Evolutionary conservation across 371 early-diverging fungal species (phyloP), one percentile per base, ranked within the genome.

Genomic region (Syncephalastrum contaminatum): DNA sequence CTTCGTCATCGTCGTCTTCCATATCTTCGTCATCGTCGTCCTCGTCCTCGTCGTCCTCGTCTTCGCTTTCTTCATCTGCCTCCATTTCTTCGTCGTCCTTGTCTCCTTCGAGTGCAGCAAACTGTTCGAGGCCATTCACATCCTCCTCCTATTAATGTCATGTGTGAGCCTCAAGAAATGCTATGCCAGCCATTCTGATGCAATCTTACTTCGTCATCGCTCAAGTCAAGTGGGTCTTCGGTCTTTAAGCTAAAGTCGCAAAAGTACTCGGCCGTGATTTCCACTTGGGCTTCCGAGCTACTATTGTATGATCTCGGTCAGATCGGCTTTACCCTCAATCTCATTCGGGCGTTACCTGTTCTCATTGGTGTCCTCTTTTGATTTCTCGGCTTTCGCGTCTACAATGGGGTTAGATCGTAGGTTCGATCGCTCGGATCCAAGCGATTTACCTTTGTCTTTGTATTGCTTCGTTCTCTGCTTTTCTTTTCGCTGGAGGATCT

Each of bases 401-500:
- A 8, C 10, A 30, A 30, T 2, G 10, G 36, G 36, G 36, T 30
- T 12, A 30, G 36, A 30, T 30, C 36, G 36, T 30, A 30, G 18
- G 43, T 45, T 19, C 18, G 48, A 48, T 16, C 36, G 36, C 36
- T 30, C 7, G 36, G 42, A 48, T 50, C 18, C 4, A 13, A 12
- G 24, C 8, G 24, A 15, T 8, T 18, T 43, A 48, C 21, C 25
- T 30, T 16, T 45, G 15, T 20, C 40, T 4, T 25, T 18, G 7
- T 22, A n/a, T 6, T 40, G 42, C 51, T 53, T 58, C 3, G 53
- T 44, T 49, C 65, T 3, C 51, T 54, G n/a, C 22, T 24, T 25
- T 10, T 69, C 61, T 42, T 74, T 63, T 21, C 78, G 67, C 5
- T 78, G 76, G 62, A 81, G 80, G 58, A 82, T 64, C 57, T 83